phyloP scores from a whole-genome alignment of 2,329 filamentous ascomycete genomes.

The Cladosporium sp. region DNA sequence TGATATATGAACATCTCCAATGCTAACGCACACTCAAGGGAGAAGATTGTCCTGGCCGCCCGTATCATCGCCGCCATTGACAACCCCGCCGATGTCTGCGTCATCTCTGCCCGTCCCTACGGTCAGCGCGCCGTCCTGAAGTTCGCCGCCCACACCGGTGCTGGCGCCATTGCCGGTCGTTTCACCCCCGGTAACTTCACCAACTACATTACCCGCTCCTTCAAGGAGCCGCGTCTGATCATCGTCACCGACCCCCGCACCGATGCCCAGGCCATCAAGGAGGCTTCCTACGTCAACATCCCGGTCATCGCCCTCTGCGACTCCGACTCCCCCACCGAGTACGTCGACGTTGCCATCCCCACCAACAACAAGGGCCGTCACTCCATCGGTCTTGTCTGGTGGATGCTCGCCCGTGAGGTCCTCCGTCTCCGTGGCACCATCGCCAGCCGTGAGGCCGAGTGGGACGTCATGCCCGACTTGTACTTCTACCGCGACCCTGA shows the following conservation, averaged over 20 bases:
- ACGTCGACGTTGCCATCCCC: constrained; percentile 98
- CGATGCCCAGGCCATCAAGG: constrained; percentile 99
- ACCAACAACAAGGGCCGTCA: constrained; percentile 99
- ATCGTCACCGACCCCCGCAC: constrained; percentile 99
- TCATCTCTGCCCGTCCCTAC: constrained; percentile 99
- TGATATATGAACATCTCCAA: neutral
- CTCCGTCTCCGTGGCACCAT: constrained; percentile 97
- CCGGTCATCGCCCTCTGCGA: constrained; percentile 99
- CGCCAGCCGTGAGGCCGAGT: constrained; percentile 90
- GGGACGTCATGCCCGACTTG: constrained; percentile 99
- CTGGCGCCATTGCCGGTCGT: constrained; percentile 95
- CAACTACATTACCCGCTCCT: constrained; percentile 99
- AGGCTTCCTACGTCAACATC: constrained; percentile 99
- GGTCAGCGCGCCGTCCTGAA: constrained; percentile 99
- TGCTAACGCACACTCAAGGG: constrained; percentile 54
- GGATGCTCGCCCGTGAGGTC: constrained; percentile 99
- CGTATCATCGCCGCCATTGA: constrained; percentile 98
- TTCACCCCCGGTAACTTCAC: constrained; percentile 99
- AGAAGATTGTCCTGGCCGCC: constrained; percentile 99
- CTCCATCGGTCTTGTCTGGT: constrained; percentile 98
- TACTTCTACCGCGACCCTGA: constrained; percentile 99
- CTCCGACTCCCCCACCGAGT: constrained; percentile 99
- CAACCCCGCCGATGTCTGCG: constrained; percentile 99
- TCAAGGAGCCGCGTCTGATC: constrained; percentile 99
- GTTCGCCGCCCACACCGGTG: constrained; percentile 98